These are phyloP conservation scores for Mycena pura DNA, from an alignment of 768 basidiomycete species.

Conservation along the genomic window DNA sequence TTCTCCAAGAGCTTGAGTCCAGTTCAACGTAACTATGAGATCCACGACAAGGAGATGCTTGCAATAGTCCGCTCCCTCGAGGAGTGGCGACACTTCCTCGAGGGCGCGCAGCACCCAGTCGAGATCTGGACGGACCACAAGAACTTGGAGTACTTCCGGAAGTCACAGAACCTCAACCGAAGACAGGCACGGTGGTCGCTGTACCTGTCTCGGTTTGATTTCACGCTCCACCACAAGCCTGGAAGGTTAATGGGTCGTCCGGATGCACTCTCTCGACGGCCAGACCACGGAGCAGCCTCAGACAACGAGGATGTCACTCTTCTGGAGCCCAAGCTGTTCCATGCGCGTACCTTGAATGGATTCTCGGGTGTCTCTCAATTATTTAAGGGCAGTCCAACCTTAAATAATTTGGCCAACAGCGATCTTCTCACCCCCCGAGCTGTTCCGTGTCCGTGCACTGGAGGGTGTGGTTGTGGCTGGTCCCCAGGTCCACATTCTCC, in stretches of 20 bases:
- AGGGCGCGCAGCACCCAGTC: no score
- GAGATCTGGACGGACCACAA: constrained; percentile 44
- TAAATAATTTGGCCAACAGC: no score
- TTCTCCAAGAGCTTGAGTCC: constrained; percentile 37
- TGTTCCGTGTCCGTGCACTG: neutral
- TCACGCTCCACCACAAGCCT: constrained; percentile 38
- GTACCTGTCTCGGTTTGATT: constrained; percentile 43
- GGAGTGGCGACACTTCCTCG: no score
- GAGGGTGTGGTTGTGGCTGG: constrained; percentile 5
- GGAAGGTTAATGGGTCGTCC: constrained; percentile 31
- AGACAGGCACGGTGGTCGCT: constrained; percentile 51
- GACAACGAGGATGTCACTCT: constrained; percentile 31
- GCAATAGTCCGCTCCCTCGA: no score
- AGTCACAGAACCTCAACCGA: constrained; percentile 44
- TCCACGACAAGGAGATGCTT: constrained; percentile 54
- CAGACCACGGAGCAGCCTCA: constrained; percentile 31
- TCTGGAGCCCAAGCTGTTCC: constrained; percentile 21
- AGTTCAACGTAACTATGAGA: constrained; percentile 52
- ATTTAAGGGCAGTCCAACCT: no score
- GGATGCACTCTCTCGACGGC: constrained; percentile 34
- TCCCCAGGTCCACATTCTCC: neutral
- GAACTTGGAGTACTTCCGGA: constrained; percentile 52
- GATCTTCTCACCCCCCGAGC: no score
- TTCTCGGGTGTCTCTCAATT: no score
- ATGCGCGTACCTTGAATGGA: no score